Percentiles rank a stretch among this genome's conserved stretches.
Evolutionary conservation across 2,329 filamentous ascomycete species (phyloP).

Genomic region (Alternaria hordeiaustralica): DNA sequence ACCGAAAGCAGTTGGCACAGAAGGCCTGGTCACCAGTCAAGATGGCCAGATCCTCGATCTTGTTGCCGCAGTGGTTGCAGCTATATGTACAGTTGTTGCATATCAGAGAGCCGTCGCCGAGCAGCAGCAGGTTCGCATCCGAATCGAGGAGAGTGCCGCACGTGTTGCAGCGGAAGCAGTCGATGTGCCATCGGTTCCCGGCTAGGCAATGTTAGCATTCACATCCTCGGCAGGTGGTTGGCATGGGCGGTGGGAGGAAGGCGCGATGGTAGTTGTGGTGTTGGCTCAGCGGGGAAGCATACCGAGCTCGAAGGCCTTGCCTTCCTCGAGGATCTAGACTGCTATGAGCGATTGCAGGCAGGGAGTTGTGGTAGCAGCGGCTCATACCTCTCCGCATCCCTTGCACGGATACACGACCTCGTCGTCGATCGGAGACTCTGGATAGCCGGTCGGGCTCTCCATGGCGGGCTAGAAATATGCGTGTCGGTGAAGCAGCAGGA

Average conservation of each 20-base stretch:
- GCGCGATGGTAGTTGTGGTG: conserved; percentile 11
- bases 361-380: conserved; percentile 5
- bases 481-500: conserved; percentile 3
- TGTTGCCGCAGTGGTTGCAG: conserved; percentile 94
- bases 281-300: conserved; percentile 47
- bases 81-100: conserved; percentile 99
- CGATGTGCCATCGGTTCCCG: conserved; percentile 96
- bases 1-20: conserved; percentile 95
- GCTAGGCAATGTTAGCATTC: conserved; percentile 61
- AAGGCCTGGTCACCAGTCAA: conserved; percentile 97
- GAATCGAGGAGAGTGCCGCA: conserved; percentile 96
- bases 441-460: conserved; percentile 62
- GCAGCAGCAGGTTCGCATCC: conserved; percentile 93
- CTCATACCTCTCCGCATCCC: conserved; percentile 59
- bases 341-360: conserved; percentile 23
- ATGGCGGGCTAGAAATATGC: conserved; percentile 42
- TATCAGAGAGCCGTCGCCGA: conserved; percentile 96
- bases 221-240: not conserved
- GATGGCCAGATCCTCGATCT: conserved; percentile 98
- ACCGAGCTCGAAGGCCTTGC: conserved; percentile 98
- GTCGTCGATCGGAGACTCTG: conserved; percentile 58
- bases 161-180: conserved; percentile 97
- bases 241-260: conserved; percentile 8
- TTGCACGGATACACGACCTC: conserved; percentile 68
- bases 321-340: conserved; percentile 90